phyloP scores from a whole-genome alignment of 179 eudicot species.

The Kewa caespitosa region DNA sequence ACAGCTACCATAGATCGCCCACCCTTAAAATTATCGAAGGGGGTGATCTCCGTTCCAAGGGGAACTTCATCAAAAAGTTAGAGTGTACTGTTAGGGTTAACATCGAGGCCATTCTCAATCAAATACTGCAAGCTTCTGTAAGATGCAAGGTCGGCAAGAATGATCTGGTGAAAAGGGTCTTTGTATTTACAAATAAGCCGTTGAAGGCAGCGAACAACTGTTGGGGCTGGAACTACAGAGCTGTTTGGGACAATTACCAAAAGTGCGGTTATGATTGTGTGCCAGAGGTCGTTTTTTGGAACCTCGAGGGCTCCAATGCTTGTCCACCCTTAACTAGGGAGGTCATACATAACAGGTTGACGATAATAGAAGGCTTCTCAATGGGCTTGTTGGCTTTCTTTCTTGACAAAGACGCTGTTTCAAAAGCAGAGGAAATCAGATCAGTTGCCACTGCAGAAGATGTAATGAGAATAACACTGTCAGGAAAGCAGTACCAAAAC shows the following conservation, averaged over 20 bases:
- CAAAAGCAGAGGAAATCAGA: conserved; percentile 22
- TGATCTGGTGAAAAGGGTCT: conserved; percentile 23
- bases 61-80: conserved; percentile 16
- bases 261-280: conserved; percentile 17
- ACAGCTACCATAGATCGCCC: conserved; percentile 15
- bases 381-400: conserved; percentile 23
- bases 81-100: conserved; percentile 15
- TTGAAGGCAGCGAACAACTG: conserved; percentile 17
- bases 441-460: conserved; percentile 27
- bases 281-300: conserved; percentile 30
- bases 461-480: conserved; percentile 24
- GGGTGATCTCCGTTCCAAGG: conserved; percentile 18
- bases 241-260: conserved; percentile 25
- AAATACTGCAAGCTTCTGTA: conserved; percentile 15
- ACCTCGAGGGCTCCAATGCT: conserved; percentile 19
- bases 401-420: conserved; percentile 18
- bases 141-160: conserved; percentile 8
- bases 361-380: conserved; percentile 21
- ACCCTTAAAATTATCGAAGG: conserved; percentile 20
- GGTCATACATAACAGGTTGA: conserved; percentile 5
- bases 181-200: conserved; percentile 27
- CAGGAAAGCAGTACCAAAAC: conserved; percentile 25
- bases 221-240: conserved; percentile 31
- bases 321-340: conserved; percentile 14
- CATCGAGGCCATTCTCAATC: conserved; percentile 19